phyloP scores from a whole-genome alignment of 495 filamentous ascomycete species.

The Immersiella caudata region DNA sequence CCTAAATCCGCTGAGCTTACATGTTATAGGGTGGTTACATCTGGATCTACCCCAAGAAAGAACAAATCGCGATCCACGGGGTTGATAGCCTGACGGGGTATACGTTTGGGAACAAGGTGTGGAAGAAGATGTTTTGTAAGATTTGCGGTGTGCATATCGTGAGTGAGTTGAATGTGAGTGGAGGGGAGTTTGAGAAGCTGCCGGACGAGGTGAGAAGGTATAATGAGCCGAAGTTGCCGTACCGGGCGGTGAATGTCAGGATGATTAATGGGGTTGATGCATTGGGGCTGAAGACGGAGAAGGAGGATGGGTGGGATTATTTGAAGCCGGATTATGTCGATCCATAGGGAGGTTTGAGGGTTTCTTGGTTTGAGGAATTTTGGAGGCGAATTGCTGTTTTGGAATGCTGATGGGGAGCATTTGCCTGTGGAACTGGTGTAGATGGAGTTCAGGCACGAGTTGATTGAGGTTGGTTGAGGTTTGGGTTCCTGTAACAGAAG shows the following conservation, averaged over 20 bases:
- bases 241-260: conserved; percentile 25
- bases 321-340: conserved; percentile 37
- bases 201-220: conserved; percentile 19
- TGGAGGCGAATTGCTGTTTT: neutral
- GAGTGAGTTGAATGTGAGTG: conserved; percentile 24
- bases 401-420: neutral
- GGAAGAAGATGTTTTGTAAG: conserved; percentile 45
- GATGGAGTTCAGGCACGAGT: too few species aligned
- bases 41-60: conserved; percentile 36
- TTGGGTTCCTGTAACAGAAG: too few species aligned
- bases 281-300: conserved; percentile 27
- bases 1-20: too few species aligned
- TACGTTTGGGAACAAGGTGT: conserved; percentile 27
- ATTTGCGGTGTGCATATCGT: conserved; percentile 41
- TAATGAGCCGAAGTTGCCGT: neutral
- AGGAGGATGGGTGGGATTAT: conserved; percentile 13
- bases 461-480: too few species aligned
- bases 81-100: conserved; percentile 38
- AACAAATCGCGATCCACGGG: conserved; percentile 33
- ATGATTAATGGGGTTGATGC: conserved; percentile 34
- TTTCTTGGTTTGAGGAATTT: neutral
- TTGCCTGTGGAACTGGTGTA: too few species aligned
- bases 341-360: conserved; percentile 22
- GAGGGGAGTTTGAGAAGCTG: conserved; percentile 23
- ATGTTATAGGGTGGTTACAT: conserved; percentile 28